These are phyloP conservation scores for Cladosporium austrohemisphaericum DNA, from an alignment of 2,329 filamentous ascomycete species.

Conservation along the genomic window DNA sequence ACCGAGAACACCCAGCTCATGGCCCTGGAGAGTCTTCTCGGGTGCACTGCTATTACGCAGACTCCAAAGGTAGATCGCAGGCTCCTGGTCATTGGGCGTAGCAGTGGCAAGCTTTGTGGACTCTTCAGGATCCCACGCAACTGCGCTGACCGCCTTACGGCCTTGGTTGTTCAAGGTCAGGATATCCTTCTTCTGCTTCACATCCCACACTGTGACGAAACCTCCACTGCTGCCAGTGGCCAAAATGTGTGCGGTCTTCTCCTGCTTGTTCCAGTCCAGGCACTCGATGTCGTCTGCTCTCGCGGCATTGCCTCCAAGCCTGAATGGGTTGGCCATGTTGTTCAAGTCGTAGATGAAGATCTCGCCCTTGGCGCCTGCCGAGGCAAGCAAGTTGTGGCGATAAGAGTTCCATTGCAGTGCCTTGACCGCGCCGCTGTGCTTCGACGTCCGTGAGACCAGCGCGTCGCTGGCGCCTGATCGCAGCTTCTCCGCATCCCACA, in stretches of 20 bases:
- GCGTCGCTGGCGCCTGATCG: slow-evolving; percentile 57
- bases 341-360: slow-evolving; percentile 94
- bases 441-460: slow-evolving; percentile 79
- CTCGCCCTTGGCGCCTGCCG: slow-evolving; percentile 90
- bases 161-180: slow-evolving; percentile 86
- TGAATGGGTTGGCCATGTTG: slow-evolving; percentile 81
- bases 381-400: slow-evolving; percentile 85
- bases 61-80: slow-evolving; percentile 90
- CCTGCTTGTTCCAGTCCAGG: slow-evolving; percentile 85
- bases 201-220: slow-evolving; percentile 97
- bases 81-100: slow-evolving; percentile 81
- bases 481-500: slow-evolving; percentile 83
- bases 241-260: slow-evolving; percentile 89
- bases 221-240: slow-evolving; percentile 90
- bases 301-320: slow-evolving; percentile 80
- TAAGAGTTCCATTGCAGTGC: slow-evolving; percentile 94
- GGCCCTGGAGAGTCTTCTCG: slow-evolving; percentile 81
- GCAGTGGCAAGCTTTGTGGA: slow-evolving; percentile 91
- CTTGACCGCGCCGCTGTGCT: slow-evolving; percentile 91
- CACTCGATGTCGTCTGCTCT: slow-evolving; percentile 94
- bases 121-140: slow-evolving; percentile 94
- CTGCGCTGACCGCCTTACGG: slow-evolving; percentile 88
- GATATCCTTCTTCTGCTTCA: slow-evolving; percentile 96
- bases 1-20: slow-evolving; percentile 89
- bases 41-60: slow-evolving; percentile 93